Percentiles rank a stretch among this genome's conserved stretches.
phyloP scores from a whole-genome alignment of 805 yeast species.

The Hemisphaericaspora nanyangensis region DNA sequence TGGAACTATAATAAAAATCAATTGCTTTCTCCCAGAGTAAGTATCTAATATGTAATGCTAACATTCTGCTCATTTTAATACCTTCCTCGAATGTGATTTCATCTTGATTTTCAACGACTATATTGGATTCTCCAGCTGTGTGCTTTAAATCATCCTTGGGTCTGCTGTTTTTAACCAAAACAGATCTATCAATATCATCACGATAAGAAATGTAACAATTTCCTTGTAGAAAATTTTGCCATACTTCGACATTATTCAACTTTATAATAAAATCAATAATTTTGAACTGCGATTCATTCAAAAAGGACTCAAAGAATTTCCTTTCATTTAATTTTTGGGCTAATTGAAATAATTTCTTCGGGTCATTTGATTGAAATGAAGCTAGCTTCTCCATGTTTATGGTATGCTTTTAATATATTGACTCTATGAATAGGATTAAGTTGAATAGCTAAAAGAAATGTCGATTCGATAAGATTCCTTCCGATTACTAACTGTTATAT shows the following conservation, averaged over 20 bases:
- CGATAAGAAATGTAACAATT: constrained; percentile 21
- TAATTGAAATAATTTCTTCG: constrained; percentile 27
- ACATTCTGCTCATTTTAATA: constrained; percentile 21
- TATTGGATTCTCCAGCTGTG: not conserved
- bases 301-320: constrained; percentile 32
- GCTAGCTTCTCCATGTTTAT: constrained; percentile 32
- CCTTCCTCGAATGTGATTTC: constrained; percentile 45
- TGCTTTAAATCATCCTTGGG: not conserved
- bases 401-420: too few relatives aligned
- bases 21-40: constrained; percentile 71
- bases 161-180: not conserved
- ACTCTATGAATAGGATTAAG: too few relatives aligned
- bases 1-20: constrained; percentile 38
- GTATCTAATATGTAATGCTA: constrained; percentile 64
- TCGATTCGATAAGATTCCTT: too few relatives aligned
- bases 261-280: constrained; percentile 26
- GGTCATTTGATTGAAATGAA: constrained; percentile 33
- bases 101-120: not conserved
- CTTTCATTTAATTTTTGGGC: constrained; percentile 29
- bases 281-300: constrained; percentile 33
- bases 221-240: constrained; percentile 39
- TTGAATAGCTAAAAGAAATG: too few relatives aligned
- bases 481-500: too few relatives aligned
- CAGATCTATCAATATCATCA: not conserved
- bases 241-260: constrained; percentile 27